Evolutionary conservation across 768 basidiomycete species (phyloP), one percentile per base, ranked within the genome.

Genomic region (Cystobasidium onofrii): DNA sequence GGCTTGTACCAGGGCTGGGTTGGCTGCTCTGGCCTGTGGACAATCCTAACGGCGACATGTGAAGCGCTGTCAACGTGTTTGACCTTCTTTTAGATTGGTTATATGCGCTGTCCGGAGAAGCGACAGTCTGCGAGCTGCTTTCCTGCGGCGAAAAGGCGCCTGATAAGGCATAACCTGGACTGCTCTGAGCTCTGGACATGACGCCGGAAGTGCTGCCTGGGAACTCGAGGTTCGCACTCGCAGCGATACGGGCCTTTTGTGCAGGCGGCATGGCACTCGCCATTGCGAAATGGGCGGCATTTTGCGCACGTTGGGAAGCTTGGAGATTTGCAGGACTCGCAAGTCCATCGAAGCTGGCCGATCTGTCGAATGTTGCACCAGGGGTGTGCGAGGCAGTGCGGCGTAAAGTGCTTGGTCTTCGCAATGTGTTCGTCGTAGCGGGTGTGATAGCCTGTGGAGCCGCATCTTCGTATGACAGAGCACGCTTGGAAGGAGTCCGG

Each of bases 401-500:
- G 15, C 65, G 43, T 3, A 67, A 27, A 20, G 44, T 54, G 41
- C 44, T 39, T 15, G 65, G 65, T 6, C 65, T 43, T 29, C 44
- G 13, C 10, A 46, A 46, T 18, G 39, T 33, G 43, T 7, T 34
- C 39, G 44, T 20, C 3, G 31, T 9, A 23, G 64, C n/a, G 10
- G 65, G 29, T 2, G 65, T 46, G 13, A 17, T 50, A 12, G 25
- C 39, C 10, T 34, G 23, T n/a, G 10, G 29, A 17, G 29, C 12
- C 15, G 23, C 25, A 23, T 6, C 29, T 17, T 67, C 57, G 25
- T 60, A 34, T 34, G 33, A 60, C 3, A 34, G 50, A 12, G 29
- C 31, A 17, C 65, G 65, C 44, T 67, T 67, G 9, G 65, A 46
- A 13, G 65, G 65, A 18, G 65, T 67, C 1, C 65, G 65, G 27